phyloP scores from a whole-genome alignment of 2,329 filamentous ascomycete genomes.

The Clarireedia hainanense region DNA sequence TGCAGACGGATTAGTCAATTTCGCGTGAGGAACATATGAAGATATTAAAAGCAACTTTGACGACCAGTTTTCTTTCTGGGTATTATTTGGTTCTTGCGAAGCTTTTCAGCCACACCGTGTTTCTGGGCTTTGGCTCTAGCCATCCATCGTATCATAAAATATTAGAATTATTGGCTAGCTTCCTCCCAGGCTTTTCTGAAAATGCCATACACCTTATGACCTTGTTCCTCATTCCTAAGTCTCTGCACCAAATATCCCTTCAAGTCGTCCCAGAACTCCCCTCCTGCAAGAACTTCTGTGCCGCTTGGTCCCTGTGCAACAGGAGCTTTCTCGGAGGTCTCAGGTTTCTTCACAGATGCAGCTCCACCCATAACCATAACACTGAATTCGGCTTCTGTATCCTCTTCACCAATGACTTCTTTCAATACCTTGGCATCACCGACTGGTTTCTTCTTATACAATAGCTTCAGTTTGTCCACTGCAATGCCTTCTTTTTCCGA shows the following conservation, averaged over 20 bases:
- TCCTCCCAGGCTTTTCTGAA: slow-evolving; percentile 56
- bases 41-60: slow-evolving; percentile 11
- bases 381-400: slow-evolving; percentile 59
- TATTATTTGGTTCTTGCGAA: neutral
- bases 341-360: slow-evolving; percentile 34
- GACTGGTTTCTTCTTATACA: slow-evolving; percentile 82
- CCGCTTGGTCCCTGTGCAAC: slow-evolving; percentile 48
- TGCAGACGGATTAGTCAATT: slow-evolving; percentile 9
- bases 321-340: slow-evolving; percentile 31
- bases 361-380: slow-evolving; percentile 83
- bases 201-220: slow-evolving; percentile 53
- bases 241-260: slow-evolving; percentile 72
- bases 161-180: slow-evolving; percentile 7
- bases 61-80: slow-evolving; percentile 1
- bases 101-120: slow-evolving; percentile 1
- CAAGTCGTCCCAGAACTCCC: slow-evolving; percentile 82
- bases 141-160: neutral
- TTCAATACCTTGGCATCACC: slow-evolving; percentile 68
- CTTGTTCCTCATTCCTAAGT: slow-evolving; percentile 61
- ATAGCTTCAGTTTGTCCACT: slow-evolving; percentile 74
- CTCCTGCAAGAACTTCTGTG: slow-evolving; percentile 53
- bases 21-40: slow-evolving; percentile 11
- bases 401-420: slow-evolving; percentile 58
- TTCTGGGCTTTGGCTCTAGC: neutral
- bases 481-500: slow-evolving; percentile 54